Evolutionary conservation across 352 stramenopile genomes (phyloP).

Genomic region (Globisporangium parvum): DNA sequence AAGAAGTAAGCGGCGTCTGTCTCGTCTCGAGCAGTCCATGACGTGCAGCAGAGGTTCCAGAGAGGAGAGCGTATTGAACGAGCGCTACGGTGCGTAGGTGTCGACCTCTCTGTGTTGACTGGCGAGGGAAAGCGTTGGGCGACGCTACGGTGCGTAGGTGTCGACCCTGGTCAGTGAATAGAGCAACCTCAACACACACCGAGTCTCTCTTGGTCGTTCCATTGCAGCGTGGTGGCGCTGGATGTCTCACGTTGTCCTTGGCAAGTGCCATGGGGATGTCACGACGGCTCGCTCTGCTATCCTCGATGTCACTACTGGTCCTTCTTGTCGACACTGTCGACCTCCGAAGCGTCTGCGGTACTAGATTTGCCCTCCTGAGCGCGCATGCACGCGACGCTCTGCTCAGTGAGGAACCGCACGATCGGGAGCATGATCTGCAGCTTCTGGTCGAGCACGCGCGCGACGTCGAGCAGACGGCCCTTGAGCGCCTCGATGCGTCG

Average conservation of each 20-base stretch:
- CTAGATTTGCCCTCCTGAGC: no score
- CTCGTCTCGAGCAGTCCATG: conserved; percentile 1
- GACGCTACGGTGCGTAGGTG: conserved; percentile 35
- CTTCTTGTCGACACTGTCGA: conserved; percentile 31
- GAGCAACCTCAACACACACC: conserved; percentile 16
- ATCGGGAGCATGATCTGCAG: conserved; percentile 49
- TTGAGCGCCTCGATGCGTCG: conserved; percentile 43
- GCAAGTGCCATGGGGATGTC: no score
- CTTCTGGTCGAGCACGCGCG: conserved; percentile 50
- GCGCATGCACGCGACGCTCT: conserved; percentile 40
- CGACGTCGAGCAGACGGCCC: conserved; percentile 46
- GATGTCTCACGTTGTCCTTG: no score
- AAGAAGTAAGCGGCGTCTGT: conserved; percentile 72
- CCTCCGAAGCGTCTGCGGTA: neutral
- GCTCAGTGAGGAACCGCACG: conserved; percentile 47
- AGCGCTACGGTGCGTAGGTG: conserved; percentile 89
- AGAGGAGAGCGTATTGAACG: conserved; percentile 79
- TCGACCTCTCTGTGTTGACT: conserved; percentile 69
- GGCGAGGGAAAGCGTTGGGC: conserved; percentile 36
- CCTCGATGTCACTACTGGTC: conserved; percentile 21
- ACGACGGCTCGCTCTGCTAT: no score
- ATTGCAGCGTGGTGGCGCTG: no score
- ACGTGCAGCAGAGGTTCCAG: conserved; percentile 16
- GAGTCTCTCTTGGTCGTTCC: neutral
- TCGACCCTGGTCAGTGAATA: conserved; percentile 55